Evolutionary conservation across 257 asterid genomes (phyloP).

Genomic region (Salvia miltiorrhiza): DNA sequence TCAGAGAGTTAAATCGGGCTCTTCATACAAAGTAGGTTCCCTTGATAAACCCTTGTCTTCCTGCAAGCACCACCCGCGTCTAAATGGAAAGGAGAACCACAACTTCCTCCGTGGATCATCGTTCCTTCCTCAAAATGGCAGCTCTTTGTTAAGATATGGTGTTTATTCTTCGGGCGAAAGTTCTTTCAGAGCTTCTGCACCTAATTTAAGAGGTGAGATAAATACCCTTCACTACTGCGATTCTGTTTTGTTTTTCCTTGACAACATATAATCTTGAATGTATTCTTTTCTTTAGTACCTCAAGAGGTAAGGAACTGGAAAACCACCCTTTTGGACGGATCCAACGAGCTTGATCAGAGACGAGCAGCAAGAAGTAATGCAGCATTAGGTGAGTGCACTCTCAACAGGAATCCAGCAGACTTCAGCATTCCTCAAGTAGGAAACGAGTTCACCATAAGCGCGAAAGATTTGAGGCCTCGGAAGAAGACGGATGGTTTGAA

Average conservation of each 20-base stretch:
- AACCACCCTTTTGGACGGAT: conserved; percentile 16
- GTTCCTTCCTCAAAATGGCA: conserved; percentile 29
- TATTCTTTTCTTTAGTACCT: background rate
- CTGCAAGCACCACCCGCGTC: conserved; percentile 41
- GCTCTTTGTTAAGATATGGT: conserved; percentile 18
- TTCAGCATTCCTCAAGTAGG: conserved; percentile 49
- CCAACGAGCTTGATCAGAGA: background rate
- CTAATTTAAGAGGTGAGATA: conserved; percentile 29
- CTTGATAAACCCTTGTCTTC: conserved; percentile 48
- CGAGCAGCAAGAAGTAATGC: conserved; percentile 6
- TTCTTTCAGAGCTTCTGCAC: conserved; percentile 29
- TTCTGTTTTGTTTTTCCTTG: background rate
- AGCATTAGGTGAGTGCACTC: conserved; percentile 34
- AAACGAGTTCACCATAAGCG: conserved; percentile 42
- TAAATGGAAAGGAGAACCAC: conserved; percentile 39
- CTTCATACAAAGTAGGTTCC: conserved; percentile 38
- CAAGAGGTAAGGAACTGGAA: conserved; percentile 21
- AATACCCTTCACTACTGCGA: conserved; percentile 7
- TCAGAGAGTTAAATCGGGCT: conserved; percentile 31
- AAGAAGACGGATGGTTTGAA: conserved; percentile 23
- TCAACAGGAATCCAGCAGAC: conserved; percentile 73
- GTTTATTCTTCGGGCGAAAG: conserved; percentile 32
- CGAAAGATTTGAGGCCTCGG: conserved; percentile 36
- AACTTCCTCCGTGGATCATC: conserved; percentile 37
- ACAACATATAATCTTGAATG: background rate